Percentiles rank a stretch among this genome's conserved stretches.
phyloP scores from a whole-genome alignment of 176 grass and related monocot genomes.

The Tillandsia leiboldiana region DNA sequence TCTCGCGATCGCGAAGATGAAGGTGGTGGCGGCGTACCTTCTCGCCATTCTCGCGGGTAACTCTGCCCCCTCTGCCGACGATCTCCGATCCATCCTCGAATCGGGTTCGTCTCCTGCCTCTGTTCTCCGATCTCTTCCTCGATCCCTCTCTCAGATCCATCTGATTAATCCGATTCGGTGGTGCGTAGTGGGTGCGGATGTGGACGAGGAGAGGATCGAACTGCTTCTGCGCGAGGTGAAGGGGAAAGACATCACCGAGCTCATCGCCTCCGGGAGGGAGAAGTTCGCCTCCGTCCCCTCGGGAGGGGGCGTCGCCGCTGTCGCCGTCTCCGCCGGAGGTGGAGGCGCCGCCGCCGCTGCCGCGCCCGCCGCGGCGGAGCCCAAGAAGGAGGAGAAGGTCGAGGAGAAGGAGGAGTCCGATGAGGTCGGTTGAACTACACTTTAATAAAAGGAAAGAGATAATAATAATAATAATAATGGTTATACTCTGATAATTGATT shows the following conservation, averaged over 20 bases:
- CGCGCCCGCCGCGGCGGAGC: constrained; percentile 35
- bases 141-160: neutral
- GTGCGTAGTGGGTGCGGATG: constrained; percentile 37
- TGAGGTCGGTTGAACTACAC: constrained; percentile 7
- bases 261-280: constrained; percentile 50
- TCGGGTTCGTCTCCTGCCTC: neutral
- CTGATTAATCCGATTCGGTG: too few relatives aligned
- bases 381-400: constrained; percentile 52
- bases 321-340: constrained; percentile 20
- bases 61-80: neutral
- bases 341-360: constrained; percentile 17
- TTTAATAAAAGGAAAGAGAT: too few relatives aligned
- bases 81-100: neutral
- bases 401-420: constrained; percentile 63
- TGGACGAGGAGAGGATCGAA: constrained; percentile 34
- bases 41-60: neutral
- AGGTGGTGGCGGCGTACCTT: neutral
- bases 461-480: too few relatives aligned
- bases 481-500: too few relatives aligned
- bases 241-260: constrained; percentile 45
- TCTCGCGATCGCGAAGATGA: neutral
- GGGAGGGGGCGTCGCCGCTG: constrained; percentile 23
- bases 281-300: constrained; percentile 47
- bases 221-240: constrained; percentile 33
- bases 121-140: neutral